A percentile compares a stretch with the other conserved stretches of the same genome.
Evolutionary conservation across 345 rosid genomes (phyloP).

Genomic region (Viola odorata): DNA sequence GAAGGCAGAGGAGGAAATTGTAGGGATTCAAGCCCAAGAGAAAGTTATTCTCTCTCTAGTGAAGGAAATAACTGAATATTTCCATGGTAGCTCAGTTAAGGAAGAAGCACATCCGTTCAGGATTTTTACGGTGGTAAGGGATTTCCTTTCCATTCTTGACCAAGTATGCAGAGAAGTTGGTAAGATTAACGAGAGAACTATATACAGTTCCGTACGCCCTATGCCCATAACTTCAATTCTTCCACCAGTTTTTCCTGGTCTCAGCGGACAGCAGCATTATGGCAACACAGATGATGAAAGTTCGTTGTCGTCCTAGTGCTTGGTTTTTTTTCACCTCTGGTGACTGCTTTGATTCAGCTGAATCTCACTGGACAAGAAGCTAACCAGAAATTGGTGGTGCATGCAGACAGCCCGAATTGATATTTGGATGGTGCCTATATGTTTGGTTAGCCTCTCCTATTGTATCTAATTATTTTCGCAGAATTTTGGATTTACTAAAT

Average conservation of each 20-base stretch:
- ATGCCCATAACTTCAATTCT: slow-evolving; percentile 28
- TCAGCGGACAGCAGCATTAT: slow-evolving; percentile 27
- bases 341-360: neutral
- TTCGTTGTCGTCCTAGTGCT: slow-evolving; percentile 5
- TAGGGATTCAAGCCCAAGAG: slow-evolving; percentile 86
- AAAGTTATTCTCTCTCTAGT: slow-evolving; percentile 79
- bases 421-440: no score
- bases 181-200: slow-evolving; percentile 70
- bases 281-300: slow-evolving; percentile 40
- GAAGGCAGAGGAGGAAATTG: slow-evolving; percentile 70
- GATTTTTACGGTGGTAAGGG: slow-evolving; percentile 94
- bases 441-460: neutral
- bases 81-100: slow-evolving; percentile 98
- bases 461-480: neutral
- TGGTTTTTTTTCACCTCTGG: neutral
- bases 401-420: no score
- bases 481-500: slow-evolving; percentile 10
- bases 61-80: slow-evolving; percentile 95
- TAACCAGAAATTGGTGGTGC: neutral
- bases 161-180: slow-evolving; percentile 92
- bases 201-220: slow-evolving; percentile 50
- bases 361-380: neutral
- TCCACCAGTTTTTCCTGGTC: slow-evolving; percentile 46
- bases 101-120: slow-evolving; percentile 99
- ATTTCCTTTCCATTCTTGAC: slow-evolving; percentile 79